Percentiles rank a stretch among this genome's conserved stretches.
Conservation (phyloP, 345 rosid species). For the Odontarrhena argentea region DNA sequence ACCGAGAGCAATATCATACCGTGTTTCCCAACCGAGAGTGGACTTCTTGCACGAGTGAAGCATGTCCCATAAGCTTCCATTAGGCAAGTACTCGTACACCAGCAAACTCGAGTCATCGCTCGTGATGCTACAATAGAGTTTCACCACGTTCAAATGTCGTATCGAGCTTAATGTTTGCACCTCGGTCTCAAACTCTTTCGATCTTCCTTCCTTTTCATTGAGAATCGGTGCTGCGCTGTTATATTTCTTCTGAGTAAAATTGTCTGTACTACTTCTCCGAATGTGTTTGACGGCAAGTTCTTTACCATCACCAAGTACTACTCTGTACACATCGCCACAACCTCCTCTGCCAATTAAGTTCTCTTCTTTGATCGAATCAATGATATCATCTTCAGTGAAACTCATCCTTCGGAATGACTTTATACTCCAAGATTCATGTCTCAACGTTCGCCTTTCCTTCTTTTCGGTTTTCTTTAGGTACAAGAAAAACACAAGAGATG, state of each 20-base stretch:
- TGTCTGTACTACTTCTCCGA: slow-evolving; percentile 45
- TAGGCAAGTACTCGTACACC: slow-evolving; percentile 89
- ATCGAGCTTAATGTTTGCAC: slow-evolving; percentile 87
- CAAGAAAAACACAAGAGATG: slow-evolving; percentile 55
- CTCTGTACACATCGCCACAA: slow-evolving; percentile 82
- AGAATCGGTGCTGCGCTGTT: slow-evolving; percentile 70
- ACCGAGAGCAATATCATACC: slow-evolving; percentile 82
- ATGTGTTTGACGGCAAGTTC: slow-evolving; percentile 90
- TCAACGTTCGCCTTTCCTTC: slow-evolving; percentile 52
- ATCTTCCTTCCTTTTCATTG: slow-evolving; percentile 43
- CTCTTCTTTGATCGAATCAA: slow-evolving; percentile 83
- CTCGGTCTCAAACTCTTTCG: slow-evolving; percentile 79
- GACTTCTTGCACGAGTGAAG: slow-evolving; percentile 63
- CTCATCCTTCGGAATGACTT: slow-evolving; percentile 72
- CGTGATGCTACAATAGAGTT: slow-evolving; percentile 86
- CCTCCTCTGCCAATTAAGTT: slow-evolving; percentile 92
- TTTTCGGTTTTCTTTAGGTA: slow-evolving; percentile 57
- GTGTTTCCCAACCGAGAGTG: slow-evolving; percentile 81
- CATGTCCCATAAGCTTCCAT: slow-evolving; percentile 91
- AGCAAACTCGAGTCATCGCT: slow-evolving; percentile 88
- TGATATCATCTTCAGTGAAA: slow-evolving; percentile 77
- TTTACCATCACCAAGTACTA: slow-evolving; percentile 59
- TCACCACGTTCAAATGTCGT: slow-evolving; percentile 90
- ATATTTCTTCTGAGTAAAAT: slow-evolving; percentile 40
- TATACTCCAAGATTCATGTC: slow-evolving; percentile 79